phyloP scores from a whole-genome alignment of 1,284 basidiomycete species.

The Lentinula novae-zelandiae region DNA sequence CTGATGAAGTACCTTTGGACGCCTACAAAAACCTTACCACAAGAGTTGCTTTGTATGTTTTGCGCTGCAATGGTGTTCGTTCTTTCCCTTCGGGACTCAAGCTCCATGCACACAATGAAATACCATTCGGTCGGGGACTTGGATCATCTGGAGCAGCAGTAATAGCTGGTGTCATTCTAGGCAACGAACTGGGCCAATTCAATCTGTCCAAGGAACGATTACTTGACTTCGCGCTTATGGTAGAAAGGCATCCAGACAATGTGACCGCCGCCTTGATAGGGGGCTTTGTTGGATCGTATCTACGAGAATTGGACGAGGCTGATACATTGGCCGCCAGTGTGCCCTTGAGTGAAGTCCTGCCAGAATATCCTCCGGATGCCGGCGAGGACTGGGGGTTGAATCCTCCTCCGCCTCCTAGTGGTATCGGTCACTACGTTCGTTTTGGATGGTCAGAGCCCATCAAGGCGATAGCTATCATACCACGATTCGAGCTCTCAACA shows the following conservation, averaged over 20 bases:
- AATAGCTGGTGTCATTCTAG: slow-evolving; percentile 92
- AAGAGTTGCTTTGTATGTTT: slow-evolving; percentile 96
- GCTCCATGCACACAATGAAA: slow-evolving; percentile 87
- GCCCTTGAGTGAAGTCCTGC: slow-evolving; percentile 93
- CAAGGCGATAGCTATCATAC: slow-evolving; percentile 93
- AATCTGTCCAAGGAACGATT: slow-evolving; percentile 69
- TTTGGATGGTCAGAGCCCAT: slow-evolving; percentile 89
- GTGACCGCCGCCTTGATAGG: slow-evolving; percentile 97
- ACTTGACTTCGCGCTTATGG: slow-evolving; percentile 98
- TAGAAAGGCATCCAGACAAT: slow-evolving; percentile 99
- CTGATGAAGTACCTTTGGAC: slow-evolving; percentile 88
- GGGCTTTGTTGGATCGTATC: slow-evolving; percentile 97
- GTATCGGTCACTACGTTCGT: slow-evolving; percentile 93
- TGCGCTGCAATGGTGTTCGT: slow-evolving; percentile 78
- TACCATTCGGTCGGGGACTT: slow-evolving; percentile 96
- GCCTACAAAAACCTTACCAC: slow-evolving; percentile 97
- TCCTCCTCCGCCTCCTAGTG: slow-evolving; percentile 84
- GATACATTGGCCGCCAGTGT: slow-evolving; percentile 81
- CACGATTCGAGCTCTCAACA: slow-evolving; percentile 94
- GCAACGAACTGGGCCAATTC: slow-evolving; percentile 78
- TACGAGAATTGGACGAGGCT: slow-evolving; percentile 83
- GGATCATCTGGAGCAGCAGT: slow-evolving; percentile 98
- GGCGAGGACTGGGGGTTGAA: slow-evolving; percentile 86
- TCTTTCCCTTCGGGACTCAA: slow-evolving; percentile 73
- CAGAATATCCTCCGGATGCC: slow-evolving; percentile 93